phyloP scores from a whole-genome alignment of 176 grass and related monocot genomes.

The Zizania latifolia region DNA sequence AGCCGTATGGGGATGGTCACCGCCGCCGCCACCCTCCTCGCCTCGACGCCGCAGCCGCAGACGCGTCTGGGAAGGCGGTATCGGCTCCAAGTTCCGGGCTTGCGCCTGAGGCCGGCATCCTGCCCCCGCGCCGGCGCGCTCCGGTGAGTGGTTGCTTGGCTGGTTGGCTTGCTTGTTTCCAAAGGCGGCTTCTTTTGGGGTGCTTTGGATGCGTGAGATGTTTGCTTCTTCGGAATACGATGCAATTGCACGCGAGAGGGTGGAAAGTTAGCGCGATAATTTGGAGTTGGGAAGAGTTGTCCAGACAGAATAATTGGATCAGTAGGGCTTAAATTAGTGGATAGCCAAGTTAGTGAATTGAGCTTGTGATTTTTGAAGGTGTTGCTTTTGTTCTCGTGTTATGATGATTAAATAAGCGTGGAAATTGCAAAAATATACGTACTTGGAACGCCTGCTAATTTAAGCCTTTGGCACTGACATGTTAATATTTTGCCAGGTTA shows the following conservation, averaged over 20 bases:
- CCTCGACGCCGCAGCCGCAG: slow-evolving; percentile 14
- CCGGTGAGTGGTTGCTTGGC: slow-evolving; percentile 29
- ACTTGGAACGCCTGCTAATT: not conserved
- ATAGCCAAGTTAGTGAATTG: not conserved
- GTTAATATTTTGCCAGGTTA: slow-evolving; percentile 42
- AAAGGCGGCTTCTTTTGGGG: not conserved
- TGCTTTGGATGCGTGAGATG: not conserved
- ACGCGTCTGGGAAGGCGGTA: not conserved
- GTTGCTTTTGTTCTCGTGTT: not conserved
- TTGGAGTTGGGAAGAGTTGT: too few species aligned
- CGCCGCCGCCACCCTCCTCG: slow-evolving; percentile 26
- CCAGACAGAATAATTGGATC: too few species aligned
- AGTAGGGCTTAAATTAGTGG: not conserved
- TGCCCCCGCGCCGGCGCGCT: slow-evolving; percentile 14
- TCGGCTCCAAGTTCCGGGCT: not conserved
- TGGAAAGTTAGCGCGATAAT: not conserved
- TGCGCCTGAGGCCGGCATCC: slow-evolving; percentile 21
- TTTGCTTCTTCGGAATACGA: not conserved
- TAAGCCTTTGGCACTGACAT: not conserved
- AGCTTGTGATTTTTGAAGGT: not conserved
- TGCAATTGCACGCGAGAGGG: not conserved
- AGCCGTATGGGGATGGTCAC: slow-evolving; percentile 50
- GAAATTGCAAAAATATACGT: not conserved
- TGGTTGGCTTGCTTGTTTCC: not conserved
- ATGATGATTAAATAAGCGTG: not conserved